Base-by-base conservation (phyloP, 768 basidiomycete species). In the Dacryopinax spathularia region DNA sequence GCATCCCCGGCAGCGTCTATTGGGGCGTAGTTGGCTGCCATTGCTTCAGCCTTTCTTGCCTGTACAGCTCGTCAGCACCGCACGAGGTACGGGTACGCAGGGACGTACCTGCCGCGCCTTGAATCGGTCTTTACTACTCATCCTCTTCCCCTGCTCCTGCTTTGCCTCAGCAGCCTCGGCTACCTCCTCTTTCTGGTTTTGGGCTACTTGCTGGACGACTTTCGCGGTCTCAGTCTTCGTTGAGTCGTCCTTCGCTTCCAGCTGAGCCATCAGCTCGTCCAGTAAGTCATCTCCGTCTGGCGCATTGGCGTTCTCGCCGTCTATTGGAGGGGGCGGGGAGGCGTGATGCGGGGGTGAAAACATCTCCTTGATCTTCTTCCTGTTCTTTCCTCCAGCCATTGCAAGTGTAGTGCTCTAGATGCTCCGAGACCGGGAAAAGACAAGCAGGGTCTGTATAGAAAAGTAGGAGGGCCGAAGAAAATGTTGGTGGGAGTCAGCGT, bases 221-320 rank as follows among this genome's bases (percentile, higher is more conserved):
- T 72, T 70, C 10, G 79, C 78, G 13, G 83, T 77, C 70, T 82
- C 81, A 29, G 73, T 71, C 68, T 80, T 80, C 0, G 80, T 77
- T 41, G 75, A 73, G 60, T 77, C 67, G 67, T 89, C 80, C 66
- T 79, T 76, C 6, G 82, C 82, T 68, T 90, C 88, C 29, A 94
- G 82, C 71, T 89, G 86, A 6, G 84, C 80, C 56, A 92, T 73
- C 1, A 94, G 81, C 68, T 89, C 85, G 67, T 89, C 81, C 76
- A 91, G 78, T 56, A 91, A 78, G 10, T 80, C 80, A 44, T 83
- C 81, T 63, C 86, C 81, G 41, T 80, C 63, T 6, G 61, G 39
- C 18, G 7, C 39, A 18, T 61, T 37, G 65, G 64, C 79, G 20
- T 67, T 67, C 33, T 48, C 33, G 7, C 31, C 62, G 31, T 65